These are phyloP conservation scores for Penicillium ochrochloron DNA, from an alignment of 495 filamentous ascomycete species.

Conservation along the genomic window DNA sequence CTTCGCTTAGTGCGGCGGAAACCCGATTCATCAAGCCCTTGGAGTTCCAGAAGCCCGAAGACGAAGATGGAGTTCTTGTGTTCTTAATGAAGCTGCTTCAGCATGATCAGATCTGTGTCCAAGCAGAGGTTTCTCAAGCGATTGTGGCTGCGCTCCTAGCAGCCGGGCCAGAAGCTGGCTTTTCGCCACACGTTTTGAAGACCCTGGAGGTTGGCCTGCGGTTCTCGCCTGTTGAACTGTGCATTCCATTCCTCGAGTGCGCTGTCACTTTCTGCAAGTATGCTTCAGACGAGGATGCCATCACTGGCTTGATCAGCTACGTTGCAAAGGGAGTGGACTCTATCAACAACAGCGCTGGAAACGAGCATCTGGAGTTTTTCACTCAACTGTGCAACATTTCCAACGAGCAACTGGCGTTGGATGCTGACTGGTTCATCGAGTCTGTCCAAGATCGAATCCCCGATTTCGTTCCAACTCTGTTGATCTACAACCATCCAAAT, in stretches of 20 bases:
- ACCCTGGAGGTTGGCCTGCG: slow-evolving; percentile 57
- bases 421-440: slow-evolving; percentile 41
- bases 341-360: slow-evolving; percentile 59
- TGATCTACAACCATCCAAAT: slow-evolving; percentile 62
- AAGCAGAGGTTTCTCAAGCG: slow-evolving; percentile 28
- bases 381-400: slow-evolving; percentile 41
- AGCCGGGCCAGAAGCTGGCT: slow-evolving; percentile 49
- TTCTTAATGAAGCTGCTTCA: slow-evolving; percentile 53
- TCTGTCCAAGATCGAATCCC: slow-evolving; percentile 59
- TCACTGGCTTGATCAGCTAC: slow-evolving; percentile 51
- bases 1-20: slow-evolving; percentile 47
- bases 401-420: slow-evolving; percentile 45
- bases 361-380: slow-evolving; percentile 66
- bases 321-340: slow-evolving; percentile 60
- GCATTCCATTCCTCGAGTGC: slow-evolving; percentile 58
- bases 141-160: slow-evolving; percentile 50
- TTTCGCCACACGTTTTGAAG: slow-evolving; percentile 47
- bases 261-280: slow-evolving; percentile 50
- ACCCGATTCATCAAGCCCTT: slow-evolving; percentile 39
- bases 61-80: slow-evolving; percentile 37
- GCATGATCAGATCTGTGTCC: slow-evolving; percentile 32
- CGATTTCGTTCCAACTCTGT: slow-evolving; percentile 69
- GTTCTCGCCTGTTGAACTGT: slow-evolving; percentile 59
- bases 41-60: slow-evolving; percentile 32
- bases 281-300: slow-evolving; percentile 41